Conservation (phyloP, 106 monocot species). For the Agapanthus africanus region DNA sequence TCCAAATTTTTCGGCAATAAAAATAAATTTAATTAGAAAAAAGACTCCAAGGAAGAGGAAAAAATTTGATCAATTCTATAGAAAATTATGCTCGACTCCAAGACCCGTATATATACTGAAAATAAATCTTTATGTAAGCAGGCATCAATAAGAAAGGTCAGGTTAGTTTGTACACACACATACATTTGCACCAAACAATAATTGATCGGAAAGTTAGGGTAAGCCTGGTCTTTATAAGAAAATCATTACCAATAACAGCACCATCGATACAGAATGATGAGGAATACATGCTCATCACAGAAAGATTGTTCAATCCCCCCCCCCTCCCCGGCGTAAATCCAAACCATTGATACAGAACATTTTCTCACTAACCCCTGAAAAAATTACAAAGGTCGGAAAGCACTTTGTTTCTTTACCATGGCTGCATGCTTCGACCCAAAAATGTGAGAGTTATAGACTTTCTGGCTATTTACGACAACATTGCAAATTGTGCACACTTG, state of each 20-base stretch:
- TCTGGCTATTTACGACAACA: slow-evolving; percentile 22
- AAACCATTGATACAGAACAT: not conserved
- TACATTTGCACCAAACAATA: no score
- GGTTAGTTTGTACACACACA: no score
- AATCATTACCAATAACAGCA: not conserved
- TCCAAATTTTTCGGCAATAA: no score
- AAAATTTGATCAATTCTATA: no score
- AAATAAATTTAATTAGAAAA: no score
- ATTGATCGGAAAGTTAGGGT: no score
- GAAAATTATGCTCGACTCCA: no score
- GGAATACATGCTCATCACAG: not conserved
- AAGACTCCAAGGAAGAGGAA: no score
- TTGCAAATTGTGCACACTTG: slow-evolving; percentile 23
- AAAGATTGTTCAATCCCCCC: not conserved
- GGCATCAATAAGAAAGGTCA: not conserved
- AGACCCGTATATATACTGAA: no score
- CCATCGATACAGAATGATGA: not conserved
- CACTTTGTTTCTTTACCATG: slow-evolving; percentile 17
- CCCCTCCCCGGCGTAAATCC: not conserved
- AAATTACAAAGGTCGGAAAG: no score
- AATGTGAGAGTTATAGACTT: slow-evolving; percentile 16
- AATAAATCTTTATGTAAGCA: not conserved
- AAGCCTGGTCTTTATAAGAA: no score
- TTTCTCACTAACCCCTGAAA: not conserved
- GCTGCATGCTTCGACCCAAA: slow-evolving; percentile 21